Conservation (phyloP, 768 basidiomycete species). For the Auricularia heimuer region DNA sequence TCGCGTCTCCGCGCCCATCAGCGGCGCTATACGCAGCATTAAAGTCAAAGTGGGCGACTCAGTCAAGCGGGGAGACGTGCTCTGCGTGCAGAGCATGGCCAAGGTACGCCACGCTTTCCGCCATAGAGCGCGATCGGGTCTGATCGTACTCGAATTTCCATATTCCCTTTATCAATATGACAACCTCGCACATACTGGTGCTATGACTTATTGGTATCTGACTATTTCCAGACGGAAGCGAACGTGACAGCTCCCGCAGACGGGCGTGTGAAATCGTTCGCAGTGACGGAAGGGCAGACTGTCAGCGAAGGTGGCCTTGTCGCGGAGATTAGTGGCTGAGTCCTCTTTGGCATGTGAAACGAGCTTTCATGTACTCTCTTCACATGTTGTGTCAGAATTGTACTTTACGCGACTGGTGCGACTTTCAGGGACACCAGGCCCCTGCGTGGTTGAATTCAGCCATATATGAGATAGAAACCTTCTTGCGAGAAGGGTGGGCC, state of each 20-base stretch:
- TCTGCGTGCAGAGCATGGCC: constrained; percentile 6
- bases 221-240: constrained; percentile 7
- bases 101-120: constrained; percentile 6
- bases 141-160: neutral
- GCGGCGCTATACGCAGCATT: constrained; percentile 7
- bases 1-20: constrained; percentile 7
- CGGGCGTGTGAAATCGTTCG: constrained; percentile 7
- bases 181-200: too few species aligned
- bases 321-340: constrained; percentile 12
- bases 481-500: too few species aligned
- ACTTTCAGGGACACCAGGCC: too few species aligned
- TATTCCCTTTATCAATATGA: neutral
- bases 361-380: neutral
- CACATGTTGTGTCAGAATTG: too few species aligned
- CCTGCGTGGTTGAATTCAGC: too few species aligned
- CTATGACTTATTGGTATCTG: neutral
- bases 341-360: neutral
- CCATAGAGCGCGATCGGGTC: neutral
- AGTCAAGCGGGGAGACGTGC: constrained; percentile 8
- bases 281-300: constrained; percentile 5
- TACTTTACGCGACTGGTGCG: too few species aligned
- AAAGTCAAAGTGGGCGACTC: constrained; percentile 4
- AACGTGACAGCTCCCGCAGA: constrained; percentile 7
- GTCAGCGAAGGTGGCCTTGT: constrained; percentile 8
- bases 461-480: too few species aligned